Conservation (phyloP, 805 yeast species). For the Starmerella tilneyi region DNA sequence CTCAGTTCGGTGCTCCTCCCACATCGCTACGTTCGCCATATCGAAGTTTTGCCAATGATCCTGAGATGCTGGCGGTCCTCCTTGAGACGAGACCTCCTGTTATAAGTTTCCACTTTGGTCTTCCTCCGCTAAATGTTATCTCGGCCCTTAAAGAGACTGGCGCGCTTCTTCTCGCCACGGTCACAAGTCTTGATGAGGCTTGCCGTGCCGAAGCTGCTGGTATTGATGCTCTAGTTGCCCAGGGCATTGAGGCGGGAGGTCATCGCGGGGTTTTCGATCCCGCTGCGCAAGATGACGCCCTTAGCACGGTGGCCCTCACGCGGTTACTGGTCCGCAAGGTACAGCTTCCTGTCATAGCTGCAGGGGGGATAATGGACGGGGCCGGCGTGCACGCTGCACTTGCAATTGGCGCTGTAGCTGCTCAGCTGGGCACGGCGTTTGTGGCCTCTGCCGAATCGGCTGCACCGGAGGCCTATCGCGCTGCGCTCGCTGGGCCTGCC, state of each 20-base stretch:
- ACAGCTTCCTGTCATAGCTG: neutral
- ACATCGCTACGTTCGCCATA: neutral
- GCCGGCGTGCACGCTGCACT: neutral
- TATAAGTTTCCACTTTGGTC: neutral
- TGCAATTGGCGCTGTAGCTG: neutral
- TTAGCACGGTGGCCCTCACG: neutral
- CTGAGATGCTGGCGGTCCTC: neutral
- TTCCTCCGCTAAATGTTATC: neutral
- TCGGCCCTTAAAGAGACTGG: neutral
- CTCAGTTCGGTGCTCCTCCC: neutral
- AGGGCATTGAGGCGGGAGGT: conserved; percentile 1
- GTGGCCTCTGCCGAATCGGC: neutral
- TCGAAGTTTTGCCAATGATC: neutral
- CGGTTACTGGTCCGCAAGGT: neutral
- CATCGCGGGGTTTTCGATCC: neutral
- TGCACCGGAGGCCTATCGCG: neutral
- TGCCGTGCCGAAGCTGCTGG: neutral
- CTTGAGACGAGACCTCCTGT: neutral
- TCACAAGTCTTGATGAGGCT: neutral
- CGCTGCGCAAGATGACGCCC: neutral
- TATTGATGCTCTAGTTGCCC: neutral
- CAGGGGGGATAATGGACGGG: neutral
- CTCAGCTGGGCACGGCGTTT: conserved; percentile 1
- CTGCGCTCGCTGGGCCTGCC: too few species aligned
- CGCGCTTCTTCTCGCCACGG: neutral